Percentiles rank a stretch among this genome's conserved stretches.
phyloP scores from a whole-genome alignment of 768 basidiomycete genomes.

The Auricularia sp. region DNA sequence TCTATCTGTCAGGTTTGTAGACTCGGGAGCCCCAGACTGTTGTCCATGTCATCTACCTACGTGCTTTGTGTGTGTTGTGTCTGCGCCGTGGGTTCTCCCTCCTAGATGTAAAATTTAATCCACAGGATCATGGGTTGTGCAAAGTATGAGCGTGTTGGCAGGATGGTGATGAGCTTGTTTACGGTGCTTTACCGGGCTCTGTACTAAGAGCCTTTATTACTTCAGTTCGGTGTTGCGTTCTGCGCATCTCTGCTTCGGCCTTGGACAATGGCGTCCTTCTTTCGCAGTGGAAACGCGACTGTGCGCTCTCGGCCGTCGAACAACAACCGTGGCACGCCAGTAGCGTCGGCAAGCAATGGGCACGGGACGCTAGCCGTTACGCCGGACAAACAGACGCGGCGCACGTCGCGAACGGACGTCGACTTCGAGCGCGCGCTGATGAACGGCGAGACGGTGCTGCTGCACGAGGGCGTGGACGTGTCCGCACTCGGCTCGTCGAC shows the following conservation, averaged over 20 bases:
- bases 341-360: constrained; percentile 40
- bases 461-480: constrained; percentile 65
- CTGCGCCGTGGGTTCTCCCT: not conserved
- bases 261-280: not conserved
- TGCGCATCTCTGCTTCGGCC: too few species aligned
- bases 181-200: too few species aligned
- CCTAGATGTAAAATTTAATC: not conserved
- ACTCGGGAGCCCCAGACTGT: not conserved
- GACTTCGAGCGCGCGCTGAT: constrained; percentile 74
- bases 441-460: constrained; percentile 52
- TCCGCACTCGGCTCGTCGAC: constrained; percentile 45
- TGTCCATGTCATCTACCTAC: not conserved
- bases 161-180: too few species aligned
- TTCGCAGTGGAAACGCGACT: not conserved
- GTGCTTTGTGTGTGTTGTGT: not conserved
- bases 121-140: not conserved
- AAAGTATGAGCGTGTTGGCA: not conserved
- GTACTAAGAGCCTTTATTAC: too few species aligned
- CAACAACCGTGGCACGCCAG: constrained; percentile 26
- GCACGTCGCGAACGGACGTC: constrained; percentile 62
- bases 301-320: not conserved
- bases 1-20: too few species aligned
- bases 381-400: constrained; percentile 29
- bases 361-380: constrained; percentile 3
- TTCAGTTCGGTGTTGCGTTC: too few species aligned